phyloP scores from a whole-genome alignment of 768 basidiomycete species.

The Agrocybe pediades region DNA sequence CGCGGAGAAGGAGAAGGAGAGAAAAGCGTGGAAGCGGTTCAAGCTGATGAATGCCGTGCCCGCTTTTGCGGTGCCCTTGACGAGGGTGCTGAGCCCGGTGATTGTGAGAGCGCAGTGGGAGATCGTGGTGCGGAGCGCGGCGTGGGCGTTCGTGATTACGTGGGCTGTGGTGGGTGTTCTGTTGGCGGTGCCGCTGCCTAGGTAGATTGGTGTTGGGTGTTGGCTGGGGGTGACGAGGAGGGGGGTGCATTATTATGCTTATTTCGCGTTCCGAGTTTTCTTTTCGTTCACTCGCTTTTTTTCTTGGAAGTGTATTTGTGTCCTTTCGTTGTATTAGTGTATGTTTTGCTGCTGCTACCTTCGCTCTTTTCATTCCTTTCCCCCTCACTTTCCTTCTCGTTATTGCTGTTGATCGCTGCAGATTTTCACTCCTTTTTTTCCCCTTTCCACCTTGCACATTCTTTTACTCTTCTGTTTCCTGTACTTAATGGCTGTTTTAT shows the following conservation, averaged over 20 bases:
- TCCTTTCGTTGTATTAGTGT: not conserved
- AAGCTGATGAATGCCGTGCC: conserved; percentile 58
- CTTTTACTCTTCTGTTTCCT: not conserved
- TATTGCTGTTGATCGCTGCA: not conserved
- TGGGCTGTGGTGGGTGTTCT: conserved; percentile 42
- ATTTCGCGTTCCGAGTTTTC: not conserved
- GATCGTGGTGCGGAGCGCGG: conserved; percentile 65
- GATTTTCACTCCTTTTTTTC: not conserved
- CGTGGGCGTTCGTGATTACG: conserved; percentile 46
- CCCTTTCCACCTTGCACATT: not conserved
- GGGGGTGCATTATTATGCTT: not conserved
- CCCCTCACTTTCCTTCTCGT: not conserved
- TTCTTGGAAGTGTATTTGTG: not conserved
- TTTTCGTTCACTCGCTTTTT: not conserved
- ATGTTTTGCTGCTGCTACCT: conserved; percentile 1
- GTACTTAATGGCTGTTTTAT: not conserved
- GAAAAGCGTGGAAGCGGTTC: conserved; percentile 40
- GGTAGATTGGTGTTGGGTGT: not conserved
- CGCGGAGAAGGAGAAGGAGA: conserved; percentile 18
- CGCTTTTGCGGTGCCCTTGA: conserved; percentile 70
- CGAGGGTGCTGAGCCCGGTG: conserved; percentile 66
- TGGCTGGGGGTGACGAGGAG: too few relatives aligned
- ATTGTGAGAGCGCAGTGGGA: conserved; percentile 86
- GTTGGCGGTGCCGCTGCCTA: conserved; percentile 38
- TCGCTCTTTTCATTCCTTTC: not conserved